These are phyloP conservation scores for Sedum album DNA, from an alignment of 164 flowering plant species.

Conservation along the genomic window DNA sequence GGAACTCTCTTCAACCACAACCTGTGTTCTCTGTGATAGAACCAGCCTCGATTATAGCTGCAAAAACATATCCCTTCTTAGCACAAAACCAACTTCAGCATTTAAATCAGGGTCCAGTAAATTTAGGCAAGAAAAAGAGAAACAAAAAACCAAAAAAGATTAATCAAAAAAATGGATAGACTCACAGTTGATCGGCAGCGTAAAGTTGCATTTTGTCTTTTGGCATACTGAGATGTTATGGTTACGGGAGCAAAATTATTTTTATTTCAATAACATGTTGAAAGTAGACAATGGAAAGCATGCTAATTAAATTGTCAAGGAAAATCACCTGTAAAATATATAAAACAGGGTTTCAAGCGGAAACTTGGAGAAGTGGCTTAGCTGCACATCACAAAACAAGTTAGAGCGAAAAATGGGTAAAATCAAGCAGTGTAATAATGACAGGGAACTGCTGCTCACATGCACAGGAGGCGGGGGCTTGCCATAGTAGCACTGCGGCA, in stretches of 20 bases:
- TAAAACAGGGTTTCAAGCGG: constrained; percentile 64
- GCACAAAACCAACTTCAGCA: not conserved
- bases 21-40: constrained; percentile 54
- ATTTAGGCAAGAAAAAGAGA: not conserved
- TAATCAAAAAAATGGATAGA: not conserved
- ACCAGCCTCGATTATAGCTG: constrained; percentile 63
- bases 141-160: not conserved
- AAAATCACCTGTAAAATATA: constrained; percentile 75
- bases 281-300: not conserved
- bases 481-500: constrained; percentile 78
- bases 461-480: constrained; percentile 67
- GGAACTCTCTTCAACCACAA: constrained; percentile 43
- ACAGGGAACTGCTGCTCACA: constrained; percentile 34
- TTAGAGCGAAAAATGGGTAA: not conserved
- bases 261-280: not conserved
- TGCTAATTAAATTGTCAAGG: not conserved
- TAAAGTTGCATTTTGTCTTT: constrained; percentile 92
- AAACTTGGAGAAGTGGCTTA: constrained; percentile 67
- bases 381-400: constrained; percentile 35
- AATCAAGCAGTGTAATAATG: not conserved
- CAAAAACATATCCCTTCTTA: constrained; percentile 3
- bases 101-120: not conserved
- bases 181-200: constrained; percentile 90
- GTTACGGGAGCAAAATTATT: not conserved
- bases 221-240: constrained; percentile 70